Conservation (phyloP, 441 rosid species). For the Raphanus hybrid region DNA sequence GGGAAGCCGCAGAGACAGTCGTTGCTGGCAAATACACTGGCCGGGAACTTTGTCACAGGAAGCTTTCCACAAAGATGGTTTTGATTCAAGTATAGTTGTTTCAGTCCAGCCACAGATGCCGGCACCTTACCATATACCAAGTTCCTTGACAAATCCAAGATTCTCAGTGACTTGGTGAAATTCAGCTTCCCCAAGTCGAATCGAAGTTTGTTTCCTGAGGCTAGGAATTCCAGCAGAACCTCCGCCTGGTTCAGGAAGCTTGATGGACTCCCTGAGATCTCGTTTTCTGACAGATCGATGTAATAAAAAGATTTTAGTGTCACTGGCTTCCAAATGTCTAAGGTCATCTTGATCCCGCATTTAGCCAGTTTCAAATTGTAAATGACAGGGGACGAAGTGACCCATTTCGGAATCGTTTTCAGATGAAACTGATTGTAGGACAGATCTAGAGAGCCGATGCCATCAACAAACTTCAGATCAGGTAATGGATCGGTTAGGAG, state of each 20-base stretch:
- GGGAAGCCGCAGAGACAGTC: constrained; percentile 76
- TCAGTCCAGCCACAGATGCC: constrained; percentile 43
- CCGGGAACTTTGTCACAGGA: constrained; percentile 61
- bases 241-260: constrained; percentile 58
- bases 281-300: constrained; percentile 69
- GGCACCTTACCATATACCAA: constrained; percentile 68
- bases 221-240: constrained; percentile 54
- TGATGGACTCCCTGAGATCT: constrained; percentile 67
- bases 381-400: too few relatives aligned
- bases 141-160: constrained; percentile 57
- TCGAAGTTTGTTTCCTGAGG: constrained; percentile 53
- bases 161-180: background rate
- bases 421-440: background rate
- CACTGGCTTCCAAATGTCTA: background rate
- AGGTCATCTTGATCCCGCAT: background rate
- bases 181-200: constrained; percentile 57
- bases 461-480: background rate
- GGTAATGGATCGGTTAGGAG: background rate
- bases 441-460: background rate
- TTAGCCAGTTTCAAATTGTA: background rate
- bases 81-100: constrained; percentile 55
- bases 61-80: constrained; percentile 77
- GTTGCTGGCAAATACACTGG: constrained; percentile 55
- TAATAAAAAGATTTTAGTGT: background rate
- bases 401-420: background rate